These are phyloP conservation scores for Serendipita sp. DNA, from an alignment of 768 basidiomycete species.

Conservation along the genomic window DNA sequence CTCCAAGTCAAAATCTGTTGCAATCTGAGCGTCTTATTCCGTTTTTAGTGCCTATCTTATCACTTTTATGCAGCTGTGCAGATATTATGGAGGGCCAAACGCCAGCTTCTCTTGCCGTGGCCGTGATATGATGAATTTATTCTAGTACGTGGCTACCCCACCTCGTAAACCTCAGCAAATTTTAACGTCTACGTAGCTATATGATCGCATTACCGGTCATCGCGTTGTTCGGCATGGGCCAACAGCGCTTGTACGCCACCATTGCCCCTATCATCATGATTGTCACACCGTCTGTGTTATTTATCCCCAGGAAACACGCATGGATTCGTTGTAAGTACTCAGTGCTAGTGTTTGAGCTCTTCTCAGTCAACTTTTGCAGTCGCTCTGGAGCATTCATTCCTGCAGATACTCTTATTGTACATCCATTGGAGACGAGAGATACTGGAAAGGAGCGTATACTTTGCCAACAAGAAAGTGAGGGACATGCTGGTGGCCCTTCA, in stretches of 20 bases:
- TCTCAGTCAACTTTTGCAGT: background rate
- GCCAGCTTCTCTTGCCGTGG: background rate
- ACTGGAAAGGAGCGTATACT: constrained; percentile 21
- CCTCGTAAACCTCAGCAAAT: constrained; percentile 1
- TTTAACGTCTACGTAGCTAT: constrained; percentile 4
- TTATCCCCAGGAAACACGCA: constrained; percentile 13
- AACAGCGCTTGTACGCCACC: constrained; percentile 15
- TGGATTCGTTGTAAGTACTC: constrained; percentile 14
- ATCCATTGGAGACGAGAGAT: constrained; percentile 22
- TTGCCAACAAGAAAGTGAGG: constrained; percentile 23
- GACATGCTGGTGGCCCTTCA: constrained; percentile 24
- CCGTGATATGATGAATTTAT: background rate
- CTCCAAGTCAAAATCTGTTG: background rate
- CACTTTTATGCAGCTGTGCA: background rate
- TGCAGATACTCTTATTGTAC: constrained; percentile 19
- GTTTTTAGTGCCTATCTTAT: background rate
- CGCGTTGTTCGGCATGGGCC: constrained; percentile 19
- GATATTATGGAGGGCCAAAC: background rate
- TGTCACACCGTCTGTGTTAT: constrained; percentile 14
- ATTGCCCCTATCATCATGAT: constrained; percentile 18
- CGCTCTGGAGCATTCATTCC: background rate
- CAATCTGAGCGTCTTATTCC: background rate
- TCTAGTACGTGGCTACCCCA: constrained; percentile 9
- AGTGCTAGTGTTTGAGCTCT: background rate
- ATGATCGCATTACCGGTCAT: constrained; percentile 18